Base-by-base conservation (phyloP, 768 basidiomycete genomes). In the Tulasnella sp. region DNA sequence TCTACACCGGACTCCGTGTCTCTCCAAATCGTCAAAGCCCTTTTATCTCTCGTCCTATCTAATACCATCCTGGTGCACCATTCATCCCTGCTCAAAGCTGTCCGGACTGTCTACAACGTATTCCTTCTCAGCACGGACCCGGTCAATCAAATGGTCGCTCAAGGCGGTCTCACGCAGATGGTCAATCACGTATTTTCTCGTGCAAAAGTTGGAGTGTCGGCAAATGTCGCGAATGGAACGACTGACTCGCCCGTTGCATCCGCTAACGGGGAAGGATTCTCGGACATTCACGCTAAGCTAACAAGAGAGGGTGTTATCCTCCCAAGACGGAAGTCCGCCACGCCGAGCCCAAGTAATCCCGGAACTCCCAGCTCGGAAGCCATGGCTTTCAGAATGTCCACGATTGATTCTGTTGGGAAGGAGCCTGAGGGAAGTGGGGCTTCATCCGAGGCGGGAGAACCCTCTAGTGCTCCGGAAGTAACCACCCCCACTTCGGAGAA, bases 121-220 rank as follows among this genome's bases (percentile, higher is more conserved):
- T 99, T 98, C 79, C 84, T 99, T 34, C 84, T 98, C 73, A 95
- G 93, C 76, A 84, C 86, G 26, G 94, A 96, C 77, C 86, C 90
- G 5, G 91, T 95, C 66, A 98, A 96, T 76, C 97, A 98, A 81
- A 95, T 92, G 83, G 96, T 99, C 41, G 97, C 97, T 19, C 97
- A 99, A 80, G 97, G 96, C 22, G 94, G 95, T 19, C 86, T 99
- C 19, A 95, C 94, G 0, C 97, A 99, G 80, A 98, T 99, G 89
- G 95, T 98, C 2, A 91, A 97, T 77, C 95, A 98, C 77, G 89
- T 98, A 72, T 98, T 99, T 79, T 86, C 90, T 16, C 87, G 97
- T 26, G 93, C 92, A 77, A 84, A 84, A 78, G 77, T 83, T 35
- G 52, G 71, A 8, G 22, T 8, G 34, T 7, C 73, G 1, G 59